Evolutionary conservation across 768 basidiomycete species (phyloP).

Genomic region (Gloeophyllum trabeum): DNA sequence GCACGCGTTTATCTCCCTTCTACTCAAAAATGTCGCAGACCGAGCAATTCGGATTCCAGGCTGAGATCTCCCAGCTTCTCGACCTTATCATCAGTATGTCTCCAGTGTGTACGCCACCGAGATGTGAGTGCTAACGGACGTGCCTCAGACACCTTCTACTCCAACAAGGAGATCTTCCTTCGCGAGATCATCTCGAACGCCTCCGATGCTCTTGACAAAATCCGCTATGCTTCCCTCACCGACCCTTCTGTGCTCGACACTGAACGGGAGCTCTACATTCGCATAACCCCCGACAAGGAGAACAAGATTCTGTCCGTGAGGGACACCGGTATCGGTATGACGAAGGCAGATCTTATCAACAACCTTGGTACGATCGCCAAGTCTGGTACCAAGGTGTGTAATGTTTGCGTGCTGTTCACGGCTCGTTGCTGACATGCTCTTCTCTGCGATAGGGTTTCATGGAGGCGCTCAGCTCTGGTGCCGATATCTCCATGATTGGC

Average conservation of each 20-base stretch:
- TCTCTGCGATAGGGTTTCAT: conserved; percentile 79
- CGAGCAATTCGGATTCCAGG: conserved; percentile 94
- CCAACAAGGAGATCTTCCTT: conserved; percentile 99
- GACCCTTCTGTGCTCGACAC: conserved; percentile 84
- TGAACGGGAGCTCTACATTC: conserved; percentile 89
- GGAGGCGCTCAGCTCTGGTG: conserved; percentile 90
- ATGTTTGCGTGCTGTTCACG: conserved; percentile 8
- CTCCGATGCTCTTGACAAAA: conserved; percentile 99
- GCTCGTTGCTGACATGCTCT: conserved; percentile 1
- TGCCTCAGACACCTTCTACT: conserved; percentile 93
- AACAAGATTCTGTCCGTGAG: conserved; percentile 85
- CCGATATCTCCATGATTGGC: conserved; percentile 94
- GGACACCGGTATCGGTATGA: conserved; percentile 98
- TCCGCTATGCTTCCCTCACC: conserved; percentile 93
- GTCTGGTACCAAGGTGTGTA: conserved; percentile 75
- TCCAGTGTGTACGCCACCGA: conserved; percentile 3
- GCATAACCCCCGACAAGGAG: conserved; percentile 93
- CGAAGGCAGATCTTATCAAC: conserved; percentile 99
- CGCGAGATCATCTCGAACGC: conserved; percentile 95
- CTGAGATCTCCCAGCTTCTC: conserved; percentile 97
- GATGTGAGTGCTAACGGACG: conserved; percentile 8
- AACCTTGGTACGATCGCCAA: conserved; percentile 95
- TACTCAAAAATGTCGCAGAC: conserved; percentile 44
- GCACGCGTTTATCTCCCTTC: conserved; percentile 10
- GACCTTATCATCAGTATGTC: conserved; percentile 95